Conservation (phyloP, 331 rosid species). For the Cydonia oblonga region DNA sequence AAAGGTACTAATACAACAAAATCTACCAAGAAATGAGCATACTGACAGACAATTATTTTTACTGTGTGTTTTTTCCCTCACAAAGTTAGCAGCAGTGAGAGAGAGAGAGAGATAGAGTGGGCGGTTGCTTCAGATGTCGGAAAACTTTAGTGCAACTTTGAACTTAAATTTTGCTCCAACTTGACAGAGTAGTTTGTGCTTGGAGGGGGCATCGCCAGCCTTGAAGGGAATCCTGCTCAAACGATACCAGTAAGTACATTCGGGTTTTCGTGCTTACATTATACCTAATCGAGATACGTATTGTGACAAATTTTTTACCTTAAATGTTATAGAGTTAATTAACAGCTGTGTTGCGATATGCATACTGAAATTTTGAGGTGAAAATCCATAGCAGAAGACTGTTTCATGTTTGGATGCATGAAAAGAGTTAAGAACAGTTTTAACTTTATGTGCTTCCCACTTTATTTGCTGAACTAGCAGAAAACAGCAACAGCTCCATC, state of each 20-base stretch:
- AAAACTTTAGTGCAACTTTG: slow-evolving; percentile 45
- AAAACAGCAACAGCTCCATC: too few relatives aligned
- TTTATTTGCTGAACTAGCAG: too few relatives aligned
- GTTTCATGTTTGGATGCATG: too few relatives aligned
- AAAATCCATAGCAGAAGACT: too few relatives aligned
- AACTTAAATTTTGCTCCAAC: slow-evolving; percentile 55
- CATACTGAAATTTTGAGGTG: too few relatives aligned
- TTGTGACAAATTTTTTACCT: neutral
- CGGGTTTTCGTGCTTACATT: neutral
- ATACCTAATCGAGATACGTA: neutral
- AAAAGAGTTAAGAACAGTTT: neutral
- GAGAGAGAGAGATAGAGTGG: slow-evolving; percentile 9
- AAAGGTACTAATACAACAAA: neutral
- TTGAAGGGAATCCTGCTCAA: slow-evolving; percentile 60
- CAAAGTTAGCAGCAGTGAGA: neutral
- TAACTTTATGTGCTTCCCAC: too few relatives aligned
- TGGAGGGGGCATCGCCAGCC: slow-evolving; percentile 69
- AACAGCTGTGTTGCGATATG: too few relatives aligned
- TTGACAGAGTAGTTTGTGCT: slow-evolving; percentile 29
- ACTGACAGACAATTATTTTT: neutral
- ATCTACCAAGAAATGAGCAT: neutral
- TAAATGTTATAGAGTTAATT: too few relatives aligned
- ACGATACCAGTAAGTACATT: slow-evolving; percentile 37
- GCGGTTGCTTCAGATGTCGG: slow-evolving; percentile 50
- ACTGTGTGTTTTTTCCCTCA: neutral